phyloP scores from a whole-genome alignment of 495 filamentous ascomycete species.

The Xylaria flabelliformis region DNA sequence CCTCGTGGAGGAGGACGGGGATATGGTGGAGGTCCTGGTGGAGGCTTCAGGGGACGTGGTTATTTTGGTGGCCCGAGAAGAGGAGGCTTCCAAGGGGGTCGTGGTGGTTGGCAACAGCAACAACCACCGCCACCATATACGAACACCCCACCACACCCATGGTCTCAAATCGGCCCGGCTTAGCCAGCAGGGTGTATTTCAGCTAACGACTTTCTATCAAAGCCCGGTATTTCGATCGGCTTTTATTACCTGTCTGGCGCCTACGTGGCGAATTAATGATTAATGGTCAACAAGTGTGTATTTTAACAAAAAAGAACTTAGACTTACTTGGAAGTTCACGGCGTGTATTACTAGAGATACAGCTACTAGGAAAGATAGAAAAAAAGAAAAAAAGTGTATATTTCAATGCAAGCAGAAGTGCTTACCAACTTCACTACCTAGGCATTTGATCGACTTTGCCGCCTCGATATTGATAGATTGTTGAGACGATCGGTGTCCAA shows the following conservation, averaged over 20 bases:
- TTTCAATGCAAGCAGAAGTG: not conserved
- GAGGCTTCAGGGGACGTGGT: conserved; percentile 34
- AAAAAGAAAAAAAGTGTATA: not conserved
- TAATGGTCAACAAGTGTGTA: conserved; percentile 10
- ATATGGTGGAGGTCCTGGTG: conserved; percentile 23
- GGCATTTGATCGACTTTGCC: not conserved
- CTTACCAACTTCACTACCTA: not conserved
- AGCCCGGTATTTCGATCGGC: not conserved
- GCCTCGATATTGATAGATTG: not conserved
- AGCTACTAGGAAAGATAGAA: not conserved
- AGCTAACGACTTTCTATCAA: not conserved
- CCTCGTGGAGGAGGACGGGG: conserved; percentile 37
- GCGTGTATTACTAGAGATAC: not conserved
- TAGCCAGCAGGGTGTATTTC: not conserved
- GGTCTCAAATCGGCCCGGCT: conserved; percentile 1
- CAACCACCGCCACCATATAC: conserved; percentile 10
- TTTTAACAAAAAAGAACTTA: not conserved
- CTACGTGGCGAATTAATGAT: not conserved
- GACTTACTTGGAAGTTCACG: not conserved
- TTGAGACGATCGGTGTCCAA: not conserved
- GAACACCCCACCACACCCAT: conserved; percentile 20
- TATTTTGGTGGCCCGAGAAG: conserved; percentile 31
- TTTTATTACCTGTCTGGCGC: not conserved
- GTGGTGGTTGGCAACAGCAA: conserved; percentile 29
- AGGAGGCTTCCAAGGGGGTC: conserved; percentile 35